Percentiles rank a stretch among this genome's conserved stretches.
Evolutionary conservation across 2,329 filamentous ascomycete species (phyloP).

Genomic region (Ceratocystis destructans): DNA sequence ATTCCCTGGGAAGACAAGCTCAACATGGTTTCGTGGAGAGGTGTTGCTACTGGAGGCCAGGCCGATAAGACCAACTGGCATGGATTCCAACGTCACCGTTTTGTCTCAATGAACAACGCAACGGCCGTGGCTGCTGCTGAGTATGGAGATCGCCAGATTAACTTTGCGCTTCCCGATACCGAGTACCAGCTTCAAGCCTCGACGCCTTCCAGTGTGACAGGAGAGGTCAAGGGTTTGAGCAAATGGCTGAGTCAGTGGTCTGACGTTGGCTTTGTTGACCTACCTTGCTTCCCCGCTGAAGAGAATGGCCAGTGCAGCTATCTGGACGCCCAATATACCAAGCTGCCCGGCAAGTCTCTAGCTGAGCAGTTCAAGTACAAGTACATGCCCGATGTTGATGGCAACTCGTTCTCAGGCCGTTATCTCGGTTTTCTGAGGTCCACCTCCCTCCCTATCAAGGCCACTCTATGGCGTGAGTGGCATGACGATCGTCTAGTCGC

Average conservation of each 20-base stretch:
- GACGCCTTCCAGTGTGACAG: background rate
- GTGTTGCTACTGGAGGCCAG: conserved; percentile 50
- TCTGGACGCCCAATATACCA: conserved; percentile 67
- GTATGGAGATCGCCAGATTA: conserved; percentile 31
- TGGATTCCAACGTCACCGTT: conserved; percentile 61
- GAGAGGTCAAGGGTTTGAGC: conserved; percentile 33
- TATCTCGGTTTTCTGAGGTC: conserved; percentile 57
- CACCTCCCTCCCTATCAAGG: conserved; percentile 60
- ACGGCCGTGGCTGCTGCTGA: conserved; percentile 42
- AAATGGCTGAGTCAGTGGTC: conserved; percentile 38
- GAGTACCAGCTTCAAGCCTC: conserved; percentile 31
- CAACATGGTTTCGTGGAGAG: conserved; percentile 46
- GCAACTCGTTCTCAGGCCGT: conserved; percentile 55
- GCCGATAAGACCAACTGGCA: conserved; percentile 51
- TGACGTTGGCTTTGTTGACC: conserved; percentile 40
- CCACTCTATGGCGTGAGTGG: conserved; percentile 68
- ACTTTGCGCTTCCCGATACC: conserved; percentile 40
- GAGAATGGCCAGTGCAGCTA: conserved; percentile 55
- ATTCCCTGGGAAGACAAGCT: conserved; percentile 44
- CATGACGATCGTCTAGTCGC: conserved; percentile 59
- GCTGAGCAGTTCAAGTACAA: conserved; percentile 46
- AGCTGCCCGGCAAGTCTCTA: conserved; percentile 36
- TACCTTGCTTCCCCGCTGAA: conserved; percentile 36
- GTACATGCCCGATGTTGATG: conserved; percentile 64
- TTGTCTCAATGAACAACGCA: conserved; percentile 58